Base-by-base conservation (phyloP, 805 yeast genomes). In the Nakazawaea laoshanensis region DNA sequence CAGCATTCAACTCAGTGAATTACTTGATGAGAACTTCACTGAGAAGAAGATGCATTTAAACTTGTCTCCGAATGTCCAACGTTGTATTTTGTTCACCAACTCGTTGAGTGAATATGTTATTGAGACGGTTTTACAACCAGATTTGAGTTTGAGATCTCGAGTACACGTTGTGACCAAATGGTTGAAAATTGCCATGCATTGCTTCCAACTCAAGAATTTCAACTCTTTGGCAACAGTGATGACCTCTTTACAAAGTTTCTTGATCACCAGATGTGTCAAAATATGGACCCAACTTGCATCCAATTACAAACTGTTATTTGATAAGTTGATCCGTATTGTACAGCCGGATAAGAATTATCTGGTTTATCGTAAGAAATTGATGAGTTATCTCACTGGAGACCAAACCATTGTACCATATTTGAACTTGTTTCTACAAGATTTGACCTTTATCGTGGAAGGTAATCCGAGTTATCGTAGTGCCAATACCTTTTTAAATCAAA, bases 381-480 rank as follows among this genome's bases (percentile, higher is more conserved):
- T 78, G 33, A 55, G 77, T 40, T 61, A 65, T 13, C 63, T 69
- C 30, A 72, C 68, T 24, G 32, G 49, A 19, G 68, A 59, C 37
- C 59, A 75, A 14, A 86, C 88, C 0, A 68, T 74, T 14, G 88
- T 83, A 23, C 94, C 94, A 12, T 83, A 81, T 49, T 65, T 82
- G 37, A 77, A 81, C 29, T 56, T 83, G 34, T 82, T 79, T 50
- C 57, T 83, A 28, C 92, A 80, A 53, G 94, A 83, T 53, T 61
- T 83, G 45, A 81, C 88, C 0, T 81, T 82, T 56, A 74, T 81
- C n/a, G 69, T 76, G 32, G 94, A 83, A 44, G 89, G 92, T n/a
- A 82, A 82, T 48, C 67, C 80, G 24, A 77, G 74, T 44, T 76
- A 61, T 49, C 63, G 88, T 49, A 70, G 64, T 39, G 76, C 79